Conservation (phyloP, 1,284 basidiomycete species). For the Golubevia pallescens region DNA sequence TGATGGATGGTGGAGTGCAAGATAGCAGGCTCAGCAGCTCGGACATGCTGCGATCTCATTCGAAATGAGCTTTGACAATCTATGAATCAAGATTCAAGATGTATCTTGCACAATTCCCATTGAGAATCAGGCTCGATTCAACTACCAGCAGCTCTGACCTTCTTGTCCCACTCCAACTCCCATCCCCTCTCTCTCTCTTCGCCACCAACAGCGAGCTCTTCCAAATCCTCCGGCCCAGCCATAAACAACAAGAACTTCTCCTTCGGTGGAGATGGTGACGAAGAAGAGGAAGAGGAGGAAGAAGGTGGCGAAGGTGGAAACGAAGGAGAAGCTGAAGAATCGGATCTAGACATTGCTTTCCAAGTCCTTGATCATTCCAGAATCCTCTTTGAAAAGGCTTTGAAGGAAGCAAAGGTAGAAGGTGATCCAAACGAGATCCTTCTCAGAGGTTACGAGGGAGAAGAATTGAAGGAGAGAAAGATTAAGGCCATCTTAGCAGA, state of each 20-base stretch:
- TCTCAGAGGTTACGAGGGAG: conserved; percentile 21
- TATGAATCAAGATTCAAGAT: no score
- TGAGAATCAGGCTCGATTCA: no score
- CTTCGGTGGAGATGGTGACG: conserved; percentile 48
- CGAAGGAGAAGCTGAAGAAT: conserved; percentile 43
- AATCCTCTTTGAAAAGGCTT: conserved; percentile 45
- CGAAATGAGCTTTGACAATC: no score
- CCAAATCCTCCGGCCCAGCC: background rate
- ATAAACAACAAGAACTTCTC: conserved; percentile 38
- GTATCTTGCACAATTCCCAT: no score
- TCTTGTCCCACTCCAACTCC: background rate
- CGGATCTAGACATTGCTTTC: conserved; percentile 50
- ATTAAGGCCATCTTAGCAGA: conserved; percentile 50
- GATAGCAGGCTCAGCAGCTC: no score
- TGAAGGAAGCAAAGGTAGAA: conserved; percentile 8
- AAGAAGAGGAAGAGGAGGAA: conserved; percentile 35
- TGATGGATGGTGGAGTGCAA: no score
- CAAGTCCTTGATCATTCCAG: conserved; percentile 51
- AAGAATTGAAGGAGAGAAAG: conserved; percentile 23
- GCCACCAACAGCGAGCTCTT: background rate
- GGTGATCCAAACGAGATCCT: background rate
- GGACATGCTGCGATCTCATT: no score
- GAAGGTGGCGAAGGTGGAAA: conserved; percentile 13
- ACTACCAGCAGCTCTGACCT: no score
- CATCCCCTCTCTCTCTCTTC: background rate